A percentile compares a stretch with the other conserved stretches of the same genome.
phyloP scores from a whole-genome alignment of 2,329 filamentous ascomycete genomes.

The Penicillium freii region DNA sequence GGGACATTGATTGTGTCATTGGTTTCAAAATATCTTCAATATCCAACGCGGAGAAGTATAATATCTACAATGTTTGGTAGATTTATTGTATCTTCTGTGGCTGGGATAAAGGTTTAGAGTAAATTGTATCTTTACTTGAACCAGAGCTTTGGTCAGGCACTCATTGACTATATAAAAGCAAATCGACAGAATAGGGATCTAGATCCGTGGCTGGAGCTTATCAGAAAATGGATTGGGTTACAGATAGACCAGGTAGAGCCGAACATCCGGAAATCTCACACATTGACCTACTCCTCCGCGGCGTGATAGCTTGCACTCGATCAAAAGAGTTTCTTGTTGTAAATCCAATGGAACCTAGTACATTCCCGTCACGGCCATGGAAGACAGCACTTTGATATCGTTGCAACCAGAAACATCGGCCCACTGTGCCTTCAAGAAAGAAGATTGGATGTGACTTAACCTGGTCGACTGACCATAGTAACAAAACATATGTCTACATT shows the following conservation, averaged over 20 bases:
- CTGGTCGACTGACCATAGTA: background rate
- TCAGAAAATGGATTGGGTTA: background rate
- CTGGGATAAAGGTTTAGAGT: background rate
- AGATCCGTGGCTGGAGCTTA: background rate
- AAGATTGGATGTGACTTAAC: background rate
- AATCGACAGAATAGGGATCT: background rate
- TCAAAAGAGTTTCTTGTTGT: background rate
- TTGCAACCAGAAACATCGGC: background rate
- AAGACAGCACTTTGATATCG: background rate
- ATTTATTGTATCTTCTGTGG: background rate
- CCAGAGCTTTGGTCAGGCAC: no score
- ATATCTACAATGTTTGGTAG: background rate
- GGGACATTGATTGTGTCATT: background rate
- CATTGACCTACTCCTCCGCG: background rate
- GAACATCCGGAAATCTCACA: background rate
- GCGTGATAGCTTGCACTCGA: background rate
- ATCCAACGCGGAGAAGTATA: background rate
- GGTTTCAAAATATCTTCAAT: background rate
- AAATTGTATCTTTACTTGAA: no score
- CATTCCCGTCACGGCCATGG: background rate
- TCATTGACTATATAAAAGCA: background rate
- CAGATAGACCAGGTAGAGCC: background rate
- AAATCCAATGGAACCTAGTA: background rate
- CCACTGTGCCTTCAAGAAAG: background rate
- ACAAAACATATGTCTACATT: background rate